phyloP scores from a whole-genome alignment of 2,329 filamentous ascomycete genomes.

The Neofusicoccum cordaticola region DNA sequence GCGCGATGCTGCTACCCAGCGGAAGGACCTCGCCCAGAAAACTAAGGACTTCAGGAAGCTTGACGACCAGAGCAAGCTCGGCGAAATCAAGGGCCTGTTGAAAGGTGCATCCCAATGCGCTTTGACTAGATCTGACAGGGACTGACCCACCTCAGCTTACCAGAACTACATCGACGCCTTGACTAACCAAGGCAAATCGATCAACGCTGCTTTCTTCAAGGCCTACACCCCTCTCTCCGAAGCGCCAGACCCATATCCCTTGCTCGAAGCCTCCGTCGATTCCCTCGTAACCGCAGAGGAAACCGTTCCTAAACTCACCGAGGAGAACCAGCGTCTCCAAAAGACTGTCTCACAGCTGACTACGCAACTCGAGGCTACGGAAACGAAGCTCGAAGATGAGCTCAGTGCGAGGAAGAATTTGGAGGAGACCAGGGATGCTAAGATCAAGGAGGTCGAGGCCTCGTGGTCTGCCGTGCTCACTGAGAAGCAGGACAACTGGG shows the following conservation, averaged over 20 bases:
- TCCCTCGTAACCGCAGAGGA: slow-evolving; percentile 90
- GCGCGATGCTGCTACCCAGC: slow-evolving; percentile 89
- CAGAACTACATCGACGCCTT: slow-evolving; percentile 96
- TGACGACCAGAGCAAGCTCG: slow-evolving; percentile 81
- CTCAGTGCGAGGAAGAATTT: slow-evolving; percentile 68
- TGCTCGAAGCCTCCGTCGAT: slow-evolving; percentile 94
- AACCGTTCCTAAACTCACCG: slow-evolving; percentile 81
- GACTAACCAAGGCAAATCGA: slow-evolving; percentile 91
- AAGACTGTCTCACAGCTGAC: slow-evolving; percentile 72
- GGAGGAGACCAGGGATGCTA: slow-evolving; percentile 72
- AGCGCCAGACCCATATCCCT: slow-evolving; percentile 91
- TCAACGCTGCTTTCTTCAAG: slow-evolving; percentile 89
- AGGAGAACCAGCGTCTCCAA: slow-evolving; percentile 86
- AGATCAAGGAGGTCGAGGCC: slow-evolving; percentile 83
- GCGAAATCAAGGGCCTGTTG: slow-evolving; percentile 82
- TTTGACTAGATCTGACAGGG: background rate
- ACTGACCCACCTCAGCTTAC: slow-evolving; percentile 64
- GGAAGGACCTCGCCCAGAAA: slow-evolving; percentile 97
- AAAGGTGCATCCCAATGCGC: slow-evolving; percentile 61
- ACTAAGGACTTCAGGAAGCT: slow-evolving; percentile 97
- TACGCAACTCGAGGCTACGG: slow-evolving; percentile 76
- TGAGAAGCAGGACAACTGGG: slow-evolving; percentile 96
- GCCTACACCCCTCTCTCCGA: slow-evolving; percentile 92
- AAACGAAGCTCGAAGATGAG: slow-evolving; percentile 77
- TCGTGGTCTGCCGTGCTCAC: slow-evolving; percentile 87